These are phyloP conservation scores for Silene noctiflora DNA, from an alignment of 179 eudicot genomes.

Conservation along the genomic window DNA sequence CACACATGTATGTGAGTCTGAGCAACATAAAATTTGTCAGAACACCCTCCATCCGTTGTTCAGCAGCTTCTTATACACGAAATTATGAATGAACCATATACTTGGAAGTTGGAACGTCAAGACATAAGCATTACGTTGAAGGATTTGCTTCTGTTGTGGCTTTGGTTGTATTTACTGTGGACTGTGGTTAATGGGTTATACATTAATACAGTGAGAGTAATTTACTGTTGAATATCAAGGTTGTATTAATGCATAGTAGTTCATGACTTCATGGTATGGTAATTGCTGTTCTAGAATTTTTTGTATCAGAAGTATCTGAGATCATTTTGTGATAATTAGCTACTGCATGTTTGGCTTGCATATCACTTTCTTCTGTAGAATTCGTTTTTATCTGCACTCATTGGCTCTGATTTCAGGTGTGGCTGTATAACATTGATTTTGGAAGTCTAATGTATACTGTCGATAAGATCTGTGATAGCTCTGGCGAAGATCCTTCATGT, in stretches of 20 bases:
- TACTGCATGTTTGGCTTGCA: constrained; percentile 10
- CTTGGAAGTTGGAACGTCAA: not conserved
- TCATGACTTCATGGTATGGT: not conserved
- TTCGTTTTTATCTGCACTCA: not conserved
- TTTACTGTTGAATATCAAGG: not conserved
- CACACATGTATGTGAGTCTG: not conserved
- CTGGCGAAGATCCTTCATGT: constrained; percentile 95
- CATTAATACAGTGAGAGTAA: not conserved
- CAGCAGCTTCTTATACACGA: no score
- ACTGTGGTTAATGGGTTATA: not conserved
- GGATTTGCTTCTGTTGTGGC: constrained; percentile 3
- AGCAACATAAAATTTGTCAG: not conserved
- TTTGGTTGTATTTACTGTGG: not conserved
- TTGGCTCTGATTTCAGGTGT: constrained; percentile 52
- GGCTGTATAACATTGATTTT: constrained; percentile 59
- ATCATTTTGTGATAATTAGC: not conserved
- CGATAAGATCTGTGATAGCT: constrained; percentile 78
- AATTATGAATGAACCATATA: not conserved
- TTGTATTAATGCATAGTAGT: not conserved
- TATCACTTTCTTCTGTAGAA: not conserved
- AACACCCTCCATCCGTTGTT: no score
- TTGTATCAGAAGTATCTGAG: not conserved
- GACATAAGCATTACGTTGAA: not conserved
- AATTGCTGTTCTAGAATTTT: not conserved
- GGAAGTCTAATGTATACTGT: constrained; percentile 56